A percentile compares a stretch with the other conserved stretches of the same genome.
Evolutionary conservation across 352 stramenopile genomes (phyloP).

Genomic region (Phytopythium aichiense): DNA sequence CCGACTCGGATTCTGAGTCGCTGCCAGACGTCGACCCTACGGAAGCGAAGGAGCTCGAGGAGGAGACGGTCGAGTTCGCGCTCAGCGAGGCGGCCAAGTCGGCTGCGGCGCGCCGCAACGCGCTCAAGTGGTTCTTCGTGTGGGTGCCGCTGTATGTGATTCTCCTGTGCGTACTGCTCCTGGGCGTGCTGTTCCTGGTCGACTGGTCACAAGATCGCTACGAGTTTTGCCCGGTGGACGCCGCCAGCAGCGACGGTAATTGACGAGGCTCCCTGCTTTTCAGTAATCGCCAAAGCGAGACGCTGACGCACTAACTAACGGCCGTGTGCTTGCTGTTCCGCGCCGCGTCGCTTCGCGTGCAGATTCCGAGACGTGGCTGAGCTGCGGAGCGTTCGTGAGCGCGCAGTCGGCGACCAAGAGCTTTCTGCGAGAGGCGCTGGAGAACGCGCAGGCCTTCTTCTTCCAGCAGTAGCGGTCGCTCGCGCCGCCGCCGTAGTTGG

Average conservation of each 20-base stretch:
- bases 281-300: not conserved
- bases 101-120: constrained; percentile 17
- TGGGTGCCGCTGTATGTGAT: constrained; percentile 33
- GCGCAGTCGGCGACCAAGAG: constrained; percentile 30
- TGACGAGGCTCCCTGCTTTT: not conserved
- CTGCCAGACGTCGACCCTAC: constrained; percentile 43
- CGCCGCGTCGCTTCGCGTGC: constrained; percentile 9
- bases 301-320: not conserved
- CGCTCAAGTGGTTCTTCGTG: constrained; percentile 23
- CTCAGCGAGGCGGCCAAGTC: constrained; percentile 17
- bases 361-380: constrained; percentile 28
- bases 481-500: not conserved
- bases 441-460: constrained; percentile 20
- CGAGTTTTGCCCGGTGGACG: constrained; percentile 40
- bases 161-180: constrained; percentile 30
- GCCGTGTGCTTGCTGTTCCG: constrained; percentile 4
- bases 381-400: constrained; percentile 38
- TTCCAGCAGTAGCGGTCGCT: constrained; percentile 17
- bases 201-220: constrained; percentile 47
- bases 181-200: constrained; percentile 45
- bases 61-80: constrained; percentile 37
- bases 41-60: constrained; percentile 35
- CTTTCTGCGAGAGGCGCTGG: constrained; percentile 23
- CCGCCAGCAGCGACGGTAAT: constrained; percentile 29
- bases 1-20: constrained; percentile 33